A percentile compares a stretch with the other conserved stretches of the same genome.
These are phyloP conservation scores for Garcileccinum viscosum DNA, from an alignment of 1,284 basidiomycete genomes.

Conservation along the genomic window DNA sequence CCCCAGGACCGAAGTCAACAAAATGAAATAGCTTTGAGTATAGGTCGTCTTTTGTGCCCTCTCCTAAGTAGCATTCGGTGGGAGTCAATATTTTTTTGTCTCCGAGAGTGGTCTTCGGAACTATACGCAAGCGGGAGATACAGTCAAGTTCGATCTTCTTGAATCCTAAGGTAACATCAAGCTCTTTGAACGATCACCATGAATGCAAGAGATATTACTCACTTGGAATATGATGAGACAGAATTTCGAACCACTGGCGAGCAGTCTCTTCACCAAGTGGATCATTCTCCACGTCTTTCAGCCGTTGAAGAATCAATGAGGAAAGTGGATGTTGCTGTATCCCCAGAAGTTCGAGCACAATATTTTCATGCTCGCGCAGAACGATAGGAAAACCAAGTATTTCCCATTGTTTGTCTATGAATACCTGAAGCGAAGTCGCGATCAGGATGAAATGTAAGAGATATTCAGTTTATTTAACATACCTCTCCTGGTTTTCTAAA, in stretches of 20 bases:
- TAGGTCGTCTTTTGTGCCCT: conserved; percentile 35
- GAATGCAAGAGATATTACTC: not conserved
- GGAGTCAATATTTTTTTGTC: not conserved
- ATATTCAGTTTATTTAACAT: not conserved
- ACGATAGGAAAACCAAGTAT: conserved; percentile 76
- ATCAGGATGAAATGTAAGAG: not conserved
- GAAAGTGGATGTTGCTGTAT: conserved; percentile 76
- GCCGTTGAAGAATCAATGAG: conserved; percentile 61
- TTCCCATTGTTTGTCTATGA: conserved; percentile 70
- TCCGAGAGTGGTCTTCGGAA: not conserved
- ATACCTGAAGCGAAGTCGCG: conserved; percentile 58
- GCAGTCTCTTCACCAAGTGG: conserved; percentile 66
- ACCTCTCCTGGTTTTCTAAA: conserved; percentile 75
- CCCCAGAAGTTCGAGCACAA: conserved; percentile 67
- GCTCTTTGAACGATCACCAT: not conserved
- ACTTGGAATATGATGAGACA: conserved; percentile 2
- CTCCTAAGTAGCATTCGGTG: conserved; percentile 3
- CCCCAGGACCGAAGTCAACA: conserved; percentile 84
- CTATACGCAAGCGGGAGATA: conserved; percentile 1
- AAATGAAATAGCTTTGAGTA: conserved; percentile 82
- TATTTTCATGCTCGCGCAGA: conserved; percentile 53
- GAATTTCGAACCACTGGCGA: conserved; percentile 62
- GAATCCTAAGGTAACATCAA: conserved; percentile 5
- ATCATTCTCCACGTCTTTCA: conserved; percentile 49
- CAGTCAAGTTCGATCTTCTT: not conserved